Evolutionary conservation across 371 early-diverging fungal species (phyloP), one percentile per base, ranked within the genome.

Genomic region (Conidiobolus incongruus): DNA sequence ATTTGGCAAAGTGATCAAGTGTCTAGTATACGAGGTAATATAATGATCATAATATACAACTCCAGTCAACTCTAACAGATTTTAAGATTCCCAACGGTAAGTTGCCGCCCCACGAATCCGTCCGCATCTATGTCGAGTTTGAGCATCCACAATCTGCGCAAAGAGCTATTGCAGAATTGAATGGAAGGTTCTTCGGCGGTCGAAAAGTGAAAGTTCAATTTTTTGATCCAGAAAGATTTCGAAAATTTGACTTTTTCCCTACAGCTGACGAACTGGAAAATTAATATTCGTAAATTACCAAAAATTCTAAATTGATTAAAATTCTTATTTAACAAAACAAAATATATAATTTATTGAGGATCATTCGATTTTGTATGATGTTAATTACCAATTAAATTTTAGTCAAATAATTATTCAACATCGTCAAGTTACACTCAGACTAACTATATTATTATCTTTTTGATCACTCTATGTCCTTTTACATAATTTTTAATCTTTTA

Each of bases 111-210:
- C 65, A 73, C n/a, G 63, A 69, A 40, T 66, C 73, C 1, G 78
- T 77, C 6, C 62, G 73, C 21, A 75, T 81, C 16, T 81, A 71
- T 55, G 73, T 81, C 12, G 67, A 72, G 45, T 81, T 81, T 54
- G 58, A 45, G 2, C 28, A 52, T 3, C 28, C 48, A 0, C 61
- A 58, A 15, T 56, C 70, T 6, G 80, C 77, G 2, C 51, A 53
- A n/a, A 49, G 52, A 19, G 80, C 84, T 1, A 42, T 65, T 4
- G 38, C 44, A 5, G 80, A 72, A 48, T 47, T 83, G 42, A 54
- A 83, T 48, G 73, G 76, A 13, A 69, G 84, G 3, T 81, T 62
- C 47, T 83, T 83, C 65, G 84, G 75, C 8, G 80, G 81, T 5
- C 63, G 78, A 13, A 52, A 62, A 5, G 70, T 83, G 3, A 46